phyloP scores from a whole-genome alignment of 441 rosid genomes.

The Capsella rubella region DNA sequence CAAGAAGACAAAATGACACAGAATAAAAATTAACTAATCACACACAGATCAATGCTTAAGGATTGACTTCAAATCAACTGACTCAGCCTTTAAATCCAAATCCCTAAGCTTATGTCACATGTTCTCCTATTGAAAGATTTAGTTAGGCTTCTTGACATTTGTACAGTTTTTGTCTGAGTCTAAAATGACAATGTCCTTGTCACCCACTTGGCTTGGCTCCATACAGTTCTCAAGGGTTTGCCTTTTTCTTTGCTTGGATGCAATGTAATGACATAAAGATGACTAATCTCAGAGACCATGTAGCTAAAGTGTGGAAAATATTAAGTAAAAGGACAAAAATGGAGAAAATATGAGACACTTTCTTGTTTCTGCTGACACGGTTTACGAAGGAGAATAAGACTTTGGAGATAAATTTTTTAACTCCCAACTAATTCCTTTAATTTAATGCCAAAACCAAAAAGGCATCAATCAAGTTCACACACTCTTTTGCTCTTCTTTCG shows the following conservation, averaged over 20 bases:
- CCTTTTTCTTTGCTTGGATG: not conserved
- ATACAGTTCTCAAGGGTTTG: slow-evolving; percentile 26
- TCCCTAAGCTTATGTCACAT: slow-evolving; percentile 48
- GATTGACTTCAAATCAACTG: slow-evolving; percentile 32
- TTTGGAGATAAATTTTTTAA: slow-evolving; percentile 30
- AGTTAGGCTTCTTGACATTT: slow-evolving; percentile 47
- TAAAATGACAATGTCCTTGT: slow-evolving; percentile 37
- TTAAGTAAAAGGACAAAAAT: slow-evolving; percentile 39
- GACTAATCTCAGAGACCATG: slow-evolving; percentile 22
- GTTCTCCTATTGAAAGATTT: slow-evolving; percentile 36
- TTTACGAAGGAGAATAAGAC: slow-evolving; percentile 40
- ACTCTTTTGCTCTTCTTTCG: slow-evolving; percentile 15
- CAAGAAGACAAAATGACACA: slow-evolving; percentile 36
- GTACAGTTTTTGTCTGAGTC: slow-evolving; percentile 36
- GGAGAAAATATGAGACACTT: slow-evolving; percentile 34
- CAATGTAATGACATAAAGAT: slow-evolving; percentile 14
- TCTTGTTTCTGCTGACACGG: slow-evolving; percentile 41
- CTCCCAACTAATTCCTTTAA: slow-evolving; percentile 40
- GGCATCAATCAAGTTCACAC: slow-evolving; percentile 38
- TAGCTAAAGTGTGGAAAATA: slow-evolving; percentile 34
- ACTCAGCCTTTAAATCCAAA: slow-evolving; percentile 38
- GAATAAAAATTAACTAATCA: slow-evolving; percentile 41
- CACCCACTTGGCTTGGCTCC: slow-evolving; percentile 39
- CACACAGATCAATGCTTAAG: slow-evolving; percentile 38
- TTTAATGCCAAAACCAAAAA: slow-evolving; percentile 37